These are phyloP conservation scores for Leccinellum luteum DNA, from an alignment of 768 basidiomycete species.

Conservation along the genomic window DNA sequence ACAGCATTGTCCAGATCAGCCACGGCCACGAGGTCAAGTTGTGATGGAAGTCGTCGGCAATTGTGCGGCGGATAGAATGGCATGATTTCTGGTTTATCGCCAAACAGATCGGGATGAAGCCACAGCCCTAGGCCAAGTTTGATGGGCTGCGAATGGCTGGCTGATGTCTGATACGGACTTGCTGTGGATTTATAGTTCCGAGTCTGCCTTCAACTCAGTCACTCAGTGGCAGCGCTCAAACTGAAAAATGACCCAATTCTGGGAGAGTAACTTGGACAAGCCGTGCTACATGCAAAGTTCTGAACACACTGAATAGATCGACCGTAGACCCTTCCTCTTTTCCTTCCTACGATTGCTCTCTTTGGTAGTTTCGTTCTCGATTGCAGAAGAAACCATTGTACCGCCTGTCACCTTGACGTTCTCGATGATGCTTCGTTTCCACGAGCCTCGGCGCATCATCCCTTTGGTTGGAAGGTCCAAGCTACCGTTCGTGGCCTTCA, in stretches of 20 bases:
- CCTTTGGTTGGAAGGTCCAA: constrained; percentile 14
- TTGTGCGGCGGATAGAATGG: not conserved
- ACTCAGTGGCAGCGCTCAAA: no score
- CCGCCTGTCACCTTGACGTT: constrained; percentile 15
- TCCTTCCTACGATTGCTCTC: constrained; percentile 12
- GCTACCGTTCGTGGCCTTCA: constrained; percentile 2
- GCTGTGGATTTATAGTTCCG: not conserved
- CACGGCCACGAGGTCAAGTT: not conserved
- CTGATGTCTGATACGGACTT: not conserved
- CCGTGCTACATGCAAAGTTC: constrained; percentile 14
- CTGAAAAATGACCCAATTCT: no score
- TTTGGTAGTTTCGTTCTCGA: constrained; percentile 13
- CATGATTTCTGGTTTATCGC: not conserved
- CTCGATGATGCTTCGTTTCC: constrained; percentile 23
- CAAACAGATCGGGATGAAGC: no score
- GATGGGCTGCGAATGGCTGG: no score
- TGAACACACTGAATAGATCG: constrained; percentile 28
- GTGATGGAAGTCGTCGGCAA: no score
- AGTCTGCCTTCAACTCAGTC: no score
- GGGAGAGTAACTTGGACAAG: no score
- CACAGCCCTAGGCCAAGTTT: no score
- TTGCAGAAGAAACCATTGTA: constrained; percentile 7
- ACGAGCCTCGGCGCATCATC: constrained; percentile 24
- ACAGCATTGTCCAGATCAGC: not conserved
- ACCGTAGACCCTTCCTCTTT: constrained; percentile 27